Percentiles rank a stretch among this genome's conserved stretches.
These are phyloP conservation scores for Hapsidospora chrysogenum DNA, from an alignment of 495 filamentous ascomycete genomes.

Conservation along the genomic window DNA sequence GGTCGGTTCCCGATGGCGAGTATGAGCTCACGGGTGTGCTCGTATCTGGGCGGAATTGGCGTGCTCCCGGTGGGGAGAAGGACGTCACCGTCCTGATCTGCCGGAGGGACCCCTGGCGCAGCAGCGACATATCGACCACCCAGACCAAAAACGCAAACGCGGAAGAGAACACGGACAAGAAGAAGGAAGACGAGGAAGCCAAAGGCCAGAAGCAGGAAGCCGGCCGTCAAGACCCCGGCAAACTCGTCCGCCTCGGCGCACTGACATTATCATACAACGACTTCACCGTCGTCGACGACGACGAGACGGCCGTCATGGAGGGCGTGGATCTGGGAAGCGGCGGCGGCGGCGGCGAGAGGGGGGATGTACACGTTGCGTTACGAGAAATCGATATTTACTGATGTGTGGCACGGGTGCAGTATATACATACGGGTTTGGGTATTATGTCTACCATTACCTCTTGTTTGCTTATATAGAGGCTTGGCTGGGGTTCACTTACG, in stretches of 20 bases:
- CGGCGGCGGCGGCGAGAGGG: background rate
- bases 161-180: no score
- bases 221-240: background rate
- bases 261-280: conserved; percentile 1
- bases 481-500: no score
- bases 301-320: conserved; percentile 1
- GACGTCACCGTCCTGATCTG: background rate
- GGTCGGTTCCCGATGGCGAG: no score
- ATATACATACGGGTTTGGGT: no score
- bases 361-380: background rate
- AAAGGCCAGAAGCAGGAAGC: background rate
- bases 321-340: background rate
- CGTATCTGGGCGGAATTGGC: background rate
- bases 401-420: no score
- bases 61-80: background rate
- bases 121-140: no score
- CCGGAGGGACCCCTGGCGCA: no score
- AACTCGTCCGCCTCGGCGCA: background rate
- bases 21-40: conserved; percentile 1
- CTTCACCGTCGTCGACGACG: background rate
- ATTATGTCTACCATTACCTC: no score
- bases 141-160: no score
- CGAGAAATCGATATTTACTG: conserved; percentile 2
- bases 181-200: no score
- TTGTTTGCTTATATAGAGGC: no score